Conservation (phyloP, 2,329 filamentous ascomycete species). For the Fusarium irregulare region DNA sequence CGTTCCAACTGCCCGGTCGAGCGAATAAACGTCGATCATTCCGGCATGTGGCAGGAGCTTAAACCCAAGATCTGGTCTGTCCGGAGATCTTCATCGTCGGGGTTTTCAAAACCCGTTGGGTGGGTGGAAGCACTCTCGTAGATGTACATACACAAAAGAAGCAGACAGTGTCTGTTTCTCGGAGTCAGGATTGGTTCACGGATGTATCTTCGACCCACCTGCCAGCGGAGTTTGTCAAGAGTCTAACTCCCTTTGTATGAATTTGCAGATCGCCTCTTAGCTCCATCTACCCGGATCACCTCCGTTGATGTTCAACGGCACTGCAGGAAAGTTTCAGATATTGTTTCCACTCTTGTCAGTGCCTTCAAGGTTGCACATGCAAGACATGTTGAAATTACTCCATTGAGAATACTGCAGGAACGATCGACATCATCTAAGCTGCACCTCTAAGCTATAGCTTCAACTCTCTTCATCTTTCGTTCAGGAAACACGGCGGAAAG, state of each 20-base stretch:
- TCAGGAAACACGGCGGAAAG: not conserved
- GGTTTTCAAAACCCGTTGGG: no score
- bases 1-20: not conserved
- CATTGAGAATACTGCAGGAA: not conserved
- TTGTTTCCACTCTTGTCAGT: not conserved
- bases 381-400: not conserved
- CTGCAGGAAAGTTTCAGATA: not conserved
- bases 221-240: rapidly evolving
- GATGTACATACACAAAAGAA: not conserved
- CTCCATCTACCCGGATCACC: not conserved
- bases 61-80: not conserved
- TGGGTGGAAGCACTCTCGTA: no score
- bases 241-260: not conserved
- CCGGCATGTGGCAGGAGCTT: not conserved
- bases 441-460: not conserved
- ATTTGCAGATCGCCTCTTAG: not conserved
- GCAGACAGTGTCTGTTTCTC: not conserved
- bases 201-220: not conserved
- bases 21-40: not conserved
- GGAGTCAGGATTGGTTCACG: rapidly evolving
- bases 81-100: not conserved
- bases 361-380: not conserved
- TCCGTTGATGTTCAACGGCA: not conserved
- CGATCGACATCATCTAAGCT: not conserved
- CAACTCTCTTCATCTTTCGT: rapidly evolving